Conservation (phyloP, 2,329 filamentous ascomycete species). For the Aspergillus felis region DNA sequence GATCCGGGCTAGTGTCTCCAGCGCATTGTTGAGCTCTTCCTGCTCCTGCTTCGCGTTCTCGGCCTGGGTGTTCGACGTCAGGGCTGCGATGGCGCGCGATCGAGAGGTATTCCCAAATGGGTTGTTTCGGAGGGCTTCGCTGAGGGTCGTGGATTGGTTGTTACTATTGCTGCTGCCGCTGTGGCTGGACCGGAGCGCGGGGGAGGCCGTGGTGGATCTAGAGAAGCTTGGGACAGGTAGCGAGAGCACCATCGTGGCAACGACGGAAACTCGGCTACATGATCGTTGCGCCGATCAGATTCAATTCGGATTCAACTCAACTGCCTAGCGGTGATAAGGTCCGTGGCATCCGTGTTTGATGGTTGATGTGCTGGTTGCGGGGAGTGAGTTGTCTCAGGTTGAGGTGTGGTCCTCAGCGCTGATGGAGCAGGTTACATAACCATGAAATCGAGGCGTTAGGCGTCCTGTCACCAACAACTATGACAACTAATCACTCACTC, state of each 20-base stretch:
- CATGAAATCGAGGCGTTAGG: background rate
- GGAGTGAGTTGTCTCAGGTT: background rate
- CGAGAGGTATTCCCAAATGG: slow-evolving; percentile 36
- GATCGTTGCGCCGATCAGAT: slow-evolving; percentile 11
- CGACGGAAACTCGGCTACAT: slow-evolving; percentile 28
- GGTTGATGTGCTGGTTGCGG: background rate
- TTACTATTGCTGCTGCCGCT: slow-evolving; percentile 16
- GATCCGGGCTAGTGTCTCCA: slow-evolving; percentile 38
- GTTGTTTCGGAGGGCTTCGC: slow-evolving; percentile 43
- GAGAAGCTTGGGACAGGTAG: slow-evolving; percentile 35
- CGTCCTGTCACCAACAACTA: background rate
- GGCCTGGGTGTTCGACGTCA: slow-evolving; percentile 12
- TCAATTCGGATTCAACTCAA: background rate
- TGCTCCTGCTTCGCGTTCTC: slow-evolving; percentile 34
- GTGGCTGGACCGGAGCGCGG: slow-evolving; percentile 24
- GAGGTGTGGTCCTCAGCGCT: background rate
- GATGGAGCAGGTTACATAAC: background rate
- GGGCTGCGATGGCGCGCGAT: slow-evolving; percentile 20
- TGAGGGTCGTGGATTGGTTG: slow-evolving; percentile 34
- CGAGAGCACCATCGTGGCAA: slow-evolving; percentile 36
- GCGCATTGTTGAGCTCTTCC: slow-evolving; percentile 40
- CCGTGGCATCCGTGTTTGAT: background rate
- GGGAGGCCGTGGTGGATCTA: slow-evolving; percentile 24
- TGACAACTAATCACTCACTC: too few relatives aligned
- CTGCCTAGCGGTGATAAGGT: background rate